These are phyloP conservation scores for Mycena filopes DNA, from an alignment of 768 basidiomycete species.

Conservation along the genomic window DNA sequence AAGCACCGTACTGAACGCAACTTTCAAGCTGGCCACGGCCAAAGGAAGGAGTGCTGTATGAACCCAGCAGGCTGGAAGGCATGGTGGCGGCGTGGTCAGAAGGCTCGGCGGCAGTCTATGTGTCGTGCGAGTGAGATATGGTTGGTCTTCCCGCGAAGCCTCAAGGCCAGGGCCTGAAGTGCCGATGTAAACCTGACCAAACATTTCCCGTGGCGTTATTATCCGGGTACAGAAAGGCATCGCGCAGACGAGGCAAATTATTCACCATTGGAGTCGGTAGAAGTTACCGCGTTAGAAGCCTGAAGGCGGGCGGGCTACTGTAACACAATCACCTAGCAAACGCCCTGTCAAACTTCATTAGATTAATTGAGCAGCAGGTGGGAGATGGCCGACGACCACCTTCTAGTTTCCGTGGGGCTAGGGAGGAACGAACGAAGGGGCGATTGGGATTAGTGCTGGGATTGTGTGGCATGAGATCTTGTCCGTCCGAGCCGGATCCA, in stretches of 20 bases:
- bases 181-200: background rate
- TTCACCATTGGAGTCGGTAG: background rate
- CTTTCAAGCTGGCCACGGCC: background rate
- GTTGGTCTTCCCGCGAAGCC: conserved; percentile 18
- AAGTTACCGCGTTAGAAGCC: conserved; percentile 12
- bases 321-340: conserved; percentile 6
- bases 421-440: background rate
- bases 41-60: background rate
- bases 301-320: background rate
- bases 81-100: conserved; percentile 7
- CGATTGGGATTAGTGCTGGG: background rate
- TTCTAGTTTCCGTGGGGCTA: conserved; percentile 13
- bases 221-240: conserved; percentile 16
- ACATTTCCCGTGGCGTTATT: background rate
- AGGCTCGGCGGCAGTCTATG: conserved; percentile 6
- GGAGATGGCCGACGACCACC: conserved; percentile 2
- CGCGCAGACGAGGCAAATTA: background rate
- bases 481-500: conserved; percentile 21
- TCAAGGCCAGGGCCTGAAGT: conserved; percentile 1
- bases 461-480: conserved; percentile 16
- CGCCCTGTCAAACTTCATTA: conserved; percentile 12
- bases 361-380: conserved; percentile 11
- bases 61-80: too few relatives aligned
- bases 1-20: conserved; percentile 22
- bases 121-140: conserved; percentile 6